Percentiles rank a stretch among this genome's conserved stretches.
Evolutionary conservation across 305 asterid species (phyloP).

Genomic region (Plantago lanceolata): DNA sequence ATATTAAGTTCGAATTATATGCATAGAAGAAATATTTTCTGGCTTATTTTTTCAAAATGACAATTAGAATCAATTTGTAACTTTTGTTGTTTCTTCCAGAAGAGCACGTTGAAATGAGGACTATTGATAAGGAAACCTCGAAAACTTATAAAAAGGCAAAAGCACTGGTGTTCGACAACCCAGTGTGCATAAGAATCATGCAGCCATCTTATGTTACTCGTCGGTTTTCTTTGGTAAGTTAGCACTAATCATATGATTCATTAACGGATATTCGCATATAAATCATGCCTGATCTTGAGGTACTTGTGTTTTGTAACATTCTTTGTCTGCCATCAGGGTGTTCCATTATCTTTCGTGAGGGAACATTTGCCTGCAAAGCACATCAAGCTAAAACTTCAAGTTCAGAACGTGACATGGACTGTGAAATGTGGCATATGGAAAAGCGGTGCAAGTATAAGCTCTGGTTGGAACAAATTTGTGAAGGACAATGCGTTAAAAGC

Average conservation of each 20-base stretch:
- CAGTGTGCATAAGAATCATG: constrained; percentile 28
- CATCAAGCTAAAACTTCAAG: not conserved
- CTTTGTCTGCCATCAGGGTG: not conserved
- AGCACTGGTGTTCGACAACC: constrained; percentile 28
- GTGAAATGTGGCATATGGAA: not conserved
- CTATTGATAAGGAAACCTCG: constrained; percentile 2
- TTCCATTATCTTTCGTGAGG: not conserved
- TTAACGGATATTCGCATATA: not conserved
- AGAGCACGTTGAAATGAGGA: not conserved
- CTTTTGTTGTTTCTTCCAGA: not conserved
- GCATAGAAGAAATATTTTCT: not conserved
- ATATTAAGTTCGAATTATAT: no score
- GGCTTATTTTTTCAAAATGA: not conserved
- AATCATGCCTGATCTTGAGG: not conserved
- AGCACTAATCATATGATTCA: not conserved
- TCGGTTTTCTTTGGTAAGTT: constrained; percentile 22
- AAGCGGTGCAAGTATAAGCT: not conserved
- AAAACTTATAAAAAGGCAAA: constrained; percentile 11
- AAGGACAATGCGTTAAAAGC: not conserved
- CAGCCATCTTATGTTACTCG: constrained; percentile 19
- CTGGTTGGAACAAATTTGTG: not conserved
- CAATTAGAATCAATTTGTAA: no score
- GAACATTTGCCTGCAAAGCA: not conserved
- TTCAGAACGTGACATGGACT: constrained; percentile 6
- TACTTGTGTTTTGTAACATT: not conserved